phyloP scores from a whole-genome alignment of 148 eudicot genomes.

The Vaccinium corymbosum region DNA sequence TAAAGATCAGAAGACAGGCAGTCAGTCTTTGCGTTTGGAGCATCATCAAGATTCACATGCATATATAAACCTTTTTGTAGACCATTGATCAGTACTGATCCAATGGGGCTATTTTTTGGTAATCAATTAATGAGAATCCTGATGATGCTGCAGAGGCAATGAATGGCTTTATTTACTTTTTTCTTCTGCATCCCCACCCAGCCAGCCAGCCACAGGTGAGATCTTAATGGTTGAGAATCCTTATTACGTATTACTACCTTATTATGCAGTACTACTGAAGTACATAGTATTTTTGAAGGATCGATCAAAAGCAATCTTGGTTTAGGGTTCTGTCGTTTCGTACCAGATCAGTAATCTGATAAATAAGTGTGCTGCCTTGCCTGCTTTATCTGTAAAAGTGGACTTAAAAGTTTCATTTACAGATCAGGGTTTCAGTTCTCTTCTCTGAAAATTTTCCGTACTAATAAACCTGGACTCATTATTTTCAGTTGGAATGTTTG shows the following conservation, averaged over 20 bases:
- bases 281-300: too few species aligned
- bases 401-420: too few species aligned
- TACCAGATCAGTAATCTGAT: too few species aligned
- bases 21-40: slow-evolving; percentile 72
- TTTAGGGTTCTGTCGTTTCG: too few species aligned
- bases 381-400: too few species aligned
- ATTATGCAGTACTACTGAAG: too few species aligned
- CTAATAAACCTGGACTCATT: not conserved
- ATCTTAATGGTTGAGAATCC: not conserved
- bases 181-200: not conserved
- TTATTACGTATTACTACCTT: too few species aligned
- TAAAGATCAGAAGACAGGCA: slow-evolving; percentile 21
- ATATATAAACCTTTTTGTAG: slow-evolving; percentile 13
- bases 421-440: not conserved
- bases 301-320: too few species aligned
- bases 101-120: slow-evolving; percentile 4
- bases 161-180: slow-evolving; percentile 37
- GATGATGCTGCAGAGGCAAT: slow-evolving; percentile 97
- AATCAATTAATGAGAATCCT: slow-evolving; percentile 64
- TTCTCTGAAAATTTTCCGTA: not conserved
- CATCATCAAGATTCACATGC: slow-evolving; percentile 90
- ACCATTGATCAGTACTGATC: not conserved
- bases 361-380: too few species aligned
- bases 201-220: not conserved
- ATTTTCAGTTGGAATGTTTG: slow-evolving; percentile 5